Percentiles rank a stretch among this genome's conserved stretches.
Evolutionary conservation across 495 filamentous ascomycete species (phyloP).

Genomic region (Podospora sp.): DNA sequence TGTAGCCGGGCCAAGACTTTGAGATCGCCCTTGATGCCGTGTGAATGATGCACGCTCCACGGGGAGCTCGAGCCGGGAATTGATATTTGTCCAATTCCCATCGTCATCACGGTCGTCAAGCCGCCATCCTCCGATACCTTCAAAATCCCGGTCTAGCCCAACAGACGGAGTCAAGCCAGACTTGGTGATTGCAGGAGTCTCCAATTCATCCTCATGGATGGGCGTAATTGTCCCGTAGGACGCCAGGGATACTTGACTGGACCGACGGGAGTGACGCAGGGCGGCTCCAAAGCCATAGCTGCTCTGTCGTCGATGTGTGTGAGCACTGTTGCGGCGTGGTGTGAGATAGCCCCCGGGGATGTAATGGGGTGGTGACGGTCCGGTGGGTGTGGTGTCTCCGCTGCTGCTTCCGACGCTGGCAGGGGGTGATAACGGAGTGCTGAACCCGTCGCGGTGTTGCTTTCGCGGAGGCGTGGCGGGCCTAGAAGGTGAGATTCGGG

Average conservation of each 20-base stretch:
- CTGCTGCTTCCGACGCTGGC: slow-evolving; percentile 15
- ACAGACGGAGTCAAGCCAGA: slow-evolving; percentile 44
- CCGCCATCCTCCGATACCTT: slow-evolving; percentile 85
- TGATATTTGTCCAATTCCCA: slow-evolving; percentile 75
- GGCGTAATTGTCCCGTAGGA: slow-evolving; percentile 40
- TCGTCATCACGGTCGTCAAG: slow-evolving; percentile 51
- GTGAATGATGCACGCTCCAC: slow-evolving; percentile 59
- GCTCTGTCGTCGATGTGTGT: slow-evolving; percentile 28
- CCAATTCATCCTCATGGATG: slow-evolving; percentile 27
- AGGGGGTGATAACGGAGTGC: slow-evolving; percentile 6
- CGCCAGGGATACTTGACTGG: slow-evolving; percentile 36
- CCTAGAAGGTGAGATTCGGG: not conserved
- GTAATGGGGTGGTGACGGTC: slow-evolving; percentile 24
- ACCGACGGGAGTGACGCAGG: slow-evolving; percentile 36
- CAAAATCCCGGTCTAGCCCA: slow-evolving; percentile 68
- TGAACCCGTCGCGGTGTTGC: slow-evolving; percentile 9
- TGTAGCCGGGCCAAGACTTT: slow-evolving; percentile 36
- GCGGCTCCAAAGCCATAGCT: slow-evolving; percentile 40
- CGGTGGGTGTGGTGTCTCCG: slow-evolving; percentile 19
- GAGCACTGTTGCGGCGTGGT: slow-evolving; percentile 17
- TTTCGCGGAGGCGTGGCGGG: slow-evolving; percentile 3
- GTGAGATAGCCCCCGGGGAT: not conserved
- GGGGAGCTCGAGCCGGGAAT: slow-evolving; percentile 71
- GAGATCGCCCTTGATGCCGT: slow-evolving; percentile 41
- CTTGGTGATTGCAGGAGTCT: slow-evolving; percentile 19